Conservation (phyloP, 1,284 basidiomycete genomes). For the Cutaneotrichosporon daszewskae region DNA sequence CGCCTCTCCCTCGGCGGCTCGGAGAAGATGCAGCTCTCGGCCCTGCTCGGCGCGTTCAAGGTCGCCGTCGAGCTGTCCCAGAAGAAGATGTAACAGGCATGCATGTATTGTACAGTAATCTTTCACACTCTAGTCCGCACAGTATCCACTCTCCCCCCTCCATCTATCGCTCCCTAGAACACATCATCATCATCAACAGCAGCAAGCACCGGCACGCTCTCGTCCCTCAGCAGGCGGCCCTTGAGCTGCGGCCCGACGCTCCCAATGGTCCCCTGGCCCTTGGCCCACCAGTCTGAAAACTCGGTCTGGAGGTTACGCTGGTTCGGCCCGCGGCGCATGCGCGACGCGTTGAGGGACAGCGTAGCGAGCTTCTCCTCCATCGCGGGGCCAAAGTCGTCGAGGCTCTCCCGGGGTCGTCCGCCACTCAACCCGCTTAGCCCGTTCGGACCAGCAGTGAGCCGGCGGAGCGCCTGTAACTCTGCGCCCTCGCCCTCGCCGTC, state of each 20-base stretch:
- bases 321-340: slow-evolving; percentile 9
- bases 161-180: slow-evolving; percentile 1
- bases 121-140: background rate
- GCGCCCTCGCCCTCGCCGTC: background rate
- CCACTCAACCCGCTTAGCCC: no score
- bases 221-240: slow-evolving; percentile 7
- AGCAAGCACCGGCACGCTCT: slow-evolving; percentile 10
- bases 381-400: slow-evolving; percentile 12
- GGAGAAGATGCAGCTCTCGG: slow-evolving; percentile 92
- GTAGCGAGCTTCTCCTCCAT: slow-evolving; percentile 1
- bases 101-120: slow-evolving; percentile 10
- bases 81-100: slow-evolving; percentile 46
- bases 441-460: background rate
- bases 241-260: slow-evolving; percentile 7
- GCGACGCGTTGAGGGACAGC: slow-evolving; percentile 2
- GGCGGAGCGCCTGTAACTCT: slow-evolving; percentile 1
- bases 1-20: slow-evolving; percentile 85
- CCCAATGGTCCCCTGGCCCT: slow-evolving; percentile 2
- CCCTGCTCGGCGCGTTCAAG: slow-evolving; percentile 88
- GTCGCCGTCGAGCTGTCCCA: slow-evolving; percentile 67
- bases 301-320: slow-evolving; percentile 9
- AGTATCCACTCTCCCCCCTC: background rate
- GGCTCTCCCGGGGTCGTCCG: slow-evolving; percentile 1
- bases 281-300: no score
- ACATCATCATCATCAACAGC: slow-evolving; percentile 14